These are phyloP conservation scores for Rhazya stricta DNA, from an alignment of 257 asterid species.

Conservation along the genomic window DNA sequence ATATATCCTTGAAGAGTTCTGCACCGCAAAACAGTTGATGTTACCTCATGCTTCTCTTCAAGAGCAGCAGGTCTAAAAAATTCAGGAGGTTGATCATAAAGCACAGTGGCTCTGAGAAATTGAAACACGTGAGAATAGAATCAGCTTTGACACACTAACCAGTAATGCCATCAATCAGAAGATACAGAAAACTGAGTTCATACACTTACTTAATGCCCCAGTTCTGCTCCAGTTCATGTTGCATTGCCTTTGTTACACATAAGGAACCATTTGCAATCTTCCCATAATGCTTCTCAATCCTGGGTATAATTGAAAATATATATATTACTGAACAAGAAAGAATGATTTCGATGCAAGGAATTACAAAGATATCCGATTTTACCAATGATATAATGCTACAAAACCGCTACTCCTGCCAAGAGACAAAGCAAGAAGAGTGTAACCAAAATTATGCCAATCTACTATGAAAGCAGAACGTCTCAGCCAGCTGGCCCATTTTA, in stretches of 20 bases:
- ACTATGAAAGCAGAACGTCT: constrained; percentile 63
- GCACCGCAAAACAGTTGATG: constrained; percentile 19
- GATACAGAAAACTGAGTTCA: constrained; percentile 10
- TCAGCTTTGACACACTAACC: constrained; percentile 1
- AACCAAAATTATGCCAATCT: constrained; percentile 98
- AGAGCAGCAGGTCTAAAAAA: constrained; percentile 78
- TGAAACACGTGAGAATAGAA: constrained; percentile 11
- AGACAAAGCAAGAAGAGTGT: constrained; percentile 77
- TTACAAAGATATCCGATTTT: constrained; percentile 20
- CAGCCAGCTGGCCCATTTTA: constrained; percentile 86
- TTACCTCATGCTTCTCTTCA: constrained; percentile 74
- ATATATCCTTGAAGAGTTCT: constrained; percentile 20
- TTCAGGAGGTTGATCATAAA: constrained; percentile 95
- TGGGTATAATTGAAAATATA: constrained; percentile 31
- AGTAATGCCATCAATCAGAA: constrained; percentile 8
- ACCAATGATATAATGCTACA: constrained; percentile 80
- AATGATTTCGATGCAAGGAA: constrained; percentile 4
- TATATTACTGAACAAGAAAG: constrained; percentile 14
- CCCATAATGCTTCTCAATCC: constrained; percentile 91
- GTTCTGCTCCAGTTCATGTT: constrained; percentile 87
- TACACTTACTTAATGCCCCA: constrained; percentile 81
- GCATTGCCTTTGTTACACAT: constrained; percentile 97
- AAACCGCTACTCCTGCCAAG: constrained; percentile 75
- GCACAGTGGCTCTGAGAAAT: constrained; percentile 70
- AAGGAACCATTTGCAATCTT: constrained; percentile 86